Base-by-base conservation (phyloP, 1,284 basidiomycete genomes). In the Trichosporon ovoides region DNA sequence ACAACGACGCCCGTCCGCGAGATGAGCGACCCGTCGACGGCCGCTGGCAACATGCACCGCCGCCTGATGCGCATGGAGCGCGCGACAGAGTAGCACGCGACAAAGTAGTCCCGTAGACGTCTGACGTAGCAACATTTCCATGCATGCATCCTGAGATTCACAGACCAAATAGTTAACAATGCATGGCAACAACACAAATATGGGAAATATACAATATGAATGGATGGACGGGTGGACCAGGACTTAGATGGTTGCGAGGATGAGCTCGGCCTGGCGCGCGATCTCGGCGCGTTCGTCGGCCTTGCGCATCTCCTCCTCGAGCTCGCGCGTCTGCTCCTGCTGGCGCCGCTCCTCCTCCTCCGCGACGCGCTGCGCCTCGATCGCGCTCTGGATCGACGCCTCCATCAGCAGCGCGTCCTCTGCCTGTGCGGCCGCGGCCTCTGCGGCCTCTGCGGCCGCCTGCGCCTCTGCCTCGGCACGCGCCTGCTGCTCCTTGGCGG, bases 331-430 rank as follows among this genome's bases (percentile, higher is more conserved):
- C 53, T 71, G 68, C 43, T 73, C 70, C 52, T 71, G 62, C 18
- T 62, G 59, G 51, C 62, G 57, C 55, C 57, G 59, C 65, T 74
- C 72, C 34, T 75, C 72, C 53, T 71, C 68, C 51, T 75, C 71
- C 12, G 57, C 66, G 33, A 56, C 57, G 52, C 63, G 63, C 58
- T 72, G 73, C 35, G 66, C 67, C 56, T 73, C 72, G 51, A 76
- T 72, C 12, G 72, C 74, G 61, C 57, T 68, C 52, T 66, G 65
- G 58, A 76, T 73, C 56, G 65, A 67, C 35, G 62, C 60, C 61
- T 73, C 71, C 67, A 76, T 71, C 51, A 74, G 61, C 56, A 69
- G 60, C 43, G 68, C 65, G 57, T 74, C 74, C 57, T 76, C 70
- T 43, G 68, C 69, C 54, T 67, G 62, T 0, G 69, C 73, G 19